Evolutionary conservation across 108 stramenopile species (phyloP).

Genomic region (Cyclotella atomus): DNA sequence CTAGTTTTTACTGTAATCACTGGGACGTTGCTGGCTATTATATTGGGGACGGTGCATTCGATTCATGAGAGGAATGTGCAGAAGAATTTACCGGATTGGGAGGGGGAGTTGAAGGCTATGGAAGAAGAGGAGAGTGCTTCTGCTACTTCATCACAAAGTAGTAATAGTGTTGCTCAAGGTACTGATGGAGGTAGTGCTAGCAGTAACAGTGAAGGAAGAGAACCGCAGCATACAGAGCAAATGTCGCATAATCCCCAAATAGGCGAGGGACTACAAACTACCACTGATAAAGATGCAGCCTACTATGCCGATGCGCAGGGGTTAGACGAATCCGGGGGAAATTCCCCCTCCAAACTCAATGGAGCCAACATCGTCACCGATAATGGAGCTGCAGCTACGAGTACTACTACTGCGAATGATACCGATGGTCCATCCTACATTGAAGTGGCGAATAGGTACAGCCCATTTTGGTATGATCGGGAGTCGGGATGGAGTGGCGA

Average conservation of each 20-base stretch:
- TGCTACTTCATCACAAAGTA: no score
- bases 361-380: background rate
- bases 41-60: background rate
- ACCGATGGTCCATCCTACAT: background rate
- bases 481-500: conserved; percentile 19
- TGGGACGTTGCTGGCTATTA: background rate
- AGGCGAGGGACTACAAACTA: background rate
- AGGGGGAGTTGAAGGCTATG: conserved; percentile 21
- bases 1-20: background rate
- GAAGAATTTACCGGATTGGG: conserved; percentile 31
- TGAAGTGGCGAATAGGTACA: background rate
- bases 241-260: background rate
- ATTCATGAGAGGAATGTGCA: background rate
- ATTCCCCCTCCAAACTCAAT: background rate
- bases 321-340: background rate
- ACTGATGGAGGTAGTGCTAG: conserved; percentile 2
- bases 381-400: background rate
- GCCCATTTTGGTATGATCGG: conserved; percentile 23
- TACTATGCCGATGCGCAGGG: background rate
- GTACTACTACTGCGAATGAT: background rate
- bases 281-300: background rate
- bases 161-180: no score
- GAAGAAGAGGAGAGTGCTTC: no score
- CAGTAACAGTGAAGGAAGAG: background rate
- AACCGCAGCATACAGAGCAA: conserved; percentile 2